These are phyloP conservation scores for Sporobolus alterniflorus DNA, from an alignment of 202 grass and related monocot genomes.

Conservation along the genomic window DNA sequence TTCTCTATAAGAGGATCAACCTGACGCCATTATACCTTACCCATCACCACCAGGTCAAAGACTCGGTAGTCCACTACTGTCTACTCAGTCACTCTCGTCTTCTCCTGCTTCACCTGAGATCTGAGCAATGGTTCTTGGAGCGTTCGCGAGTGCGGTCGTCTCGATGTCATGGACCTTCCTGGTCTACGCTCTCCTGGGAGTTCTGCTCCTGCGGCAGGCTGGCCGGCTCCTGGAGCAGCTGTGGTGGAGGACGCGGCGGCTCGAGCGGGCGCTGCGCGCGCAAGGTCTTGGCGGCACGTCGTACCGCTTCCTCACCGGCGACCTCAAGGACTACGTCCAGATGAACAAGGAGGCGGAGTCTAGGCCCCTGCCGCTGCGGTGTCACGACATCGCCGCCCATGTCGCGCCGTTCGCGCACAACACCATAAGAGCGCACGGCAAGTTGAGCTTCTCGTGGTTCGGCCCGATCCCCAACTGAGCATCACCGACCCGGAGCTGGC, in stretches of 20 bases:
- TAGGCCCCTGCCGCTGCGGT: constrained; percentile 50
- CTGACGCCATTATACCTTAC: neutral
- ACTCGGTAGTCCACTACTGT: too few relatives aligned
- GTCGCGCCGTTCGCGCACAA: constrained; percentile 36
- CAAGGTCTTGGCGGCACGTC: constrained; percentile 58
- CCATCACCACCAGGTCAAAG: neutral
- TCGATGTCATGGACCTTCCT: constrained; percentile 31
- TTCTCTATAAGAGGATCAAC: constrained; percentile 20
- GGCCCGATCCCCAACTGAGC: constrained; percentile 43
- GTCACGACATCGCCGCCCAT: constrained; percentile 56
- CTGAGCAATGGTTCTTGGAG: constrained; percentile 9
- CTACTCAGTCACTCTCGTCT: neutral
- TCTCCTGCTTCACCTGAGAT: constrained; percentile 7
- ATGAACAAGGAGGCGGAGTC: constrained; percentile 28
- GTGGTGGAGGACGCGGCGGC: constrained; percentile 51
- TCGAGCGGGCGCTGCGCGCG: constrained; percentile 45
- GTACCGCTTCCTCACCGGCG: constrained; percentile 59
- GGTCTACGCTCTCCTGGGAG: constrained; percentile 1
- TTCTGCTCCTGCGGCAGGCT: constrained; percentile 32
- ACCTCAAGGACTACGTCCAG: constrained; percentile 38
- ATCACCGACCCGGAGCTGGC: constrained; percentile 42
- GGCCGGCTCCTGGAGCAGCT: constrained; percentile 26
- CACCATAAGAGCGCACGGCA: constrained; percentile 39
- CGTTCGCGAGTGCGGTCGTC: neutral
- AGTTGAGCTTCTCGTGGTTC: constrained; percentile 49